Conservation (phyloP, 2,329 filamentous ascomycete species). For the Paecilomyces formosus region DNA sequence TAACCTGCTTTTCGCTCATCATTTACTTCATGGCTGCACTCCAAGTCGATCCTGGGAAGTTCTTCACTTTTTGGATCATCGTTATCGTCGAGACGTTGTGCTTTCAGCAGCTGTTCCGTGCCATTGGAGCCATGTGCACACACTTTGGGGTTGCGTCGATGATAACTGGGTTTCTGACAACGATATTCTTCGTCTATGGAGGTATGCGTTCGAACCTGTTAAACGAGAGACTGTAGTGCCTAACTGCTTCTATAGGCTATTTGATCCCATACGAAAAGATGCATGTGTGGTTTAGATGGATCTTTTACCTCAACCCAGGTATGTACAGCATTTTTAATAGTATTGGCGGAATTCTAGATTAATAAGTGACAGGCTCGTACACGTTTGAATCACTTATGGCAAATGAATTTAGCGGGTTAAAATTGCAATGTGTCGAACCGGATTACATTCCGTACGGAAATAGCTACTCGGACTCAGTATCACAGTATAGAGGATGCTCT, state of each 20-base stretch:
- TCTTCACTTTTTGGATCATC: constrained; percentile 52
- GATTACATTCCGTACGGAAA: constrained; percentile 39
- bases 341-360: not conserved
- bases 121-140: constrained; percentile 39
- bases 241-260: constrained; percentile 42
- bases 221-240: not conserved
- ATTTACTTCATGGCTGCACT: constrained; percentile 54
- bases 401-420: constrained; percentile 58
- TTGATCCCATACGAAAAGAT: constrained; percentile 53
- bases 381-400: constrained; percentile 60
- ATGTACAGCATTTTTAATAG: not conserved
- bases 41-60: constrained; percentile 47
- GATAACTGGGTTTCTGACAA: constrained; percentile 37
- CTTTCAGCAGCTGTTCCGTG: constrained; percentile 45
- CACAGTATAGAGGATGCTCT: constrained; percentile 21
- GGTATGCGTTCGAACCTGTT: constrained; percentile 9
- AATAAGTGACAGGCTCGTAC: constrained; percentile 41
- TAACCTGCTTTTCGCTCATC: constrained; percentile 50
- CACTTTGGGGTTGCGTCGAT: constrained; percentile 39
- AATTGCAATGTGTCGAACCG: constrained; percentile 47
- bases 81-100: constrained; percentile 44
- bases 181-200: constrained; percentile 46
- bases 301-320: constrained; percentile 57
- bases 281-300: constrained; percentile 56
- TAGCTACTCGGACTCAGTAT: constrained; percentile 26